A percentile compares a stretch with the other conserved stretches of the same genome.
phyloP scores from a whole-genome alignment of 2,329 filamentous ascomycete species.

The Alternaria longipes region DNA sequence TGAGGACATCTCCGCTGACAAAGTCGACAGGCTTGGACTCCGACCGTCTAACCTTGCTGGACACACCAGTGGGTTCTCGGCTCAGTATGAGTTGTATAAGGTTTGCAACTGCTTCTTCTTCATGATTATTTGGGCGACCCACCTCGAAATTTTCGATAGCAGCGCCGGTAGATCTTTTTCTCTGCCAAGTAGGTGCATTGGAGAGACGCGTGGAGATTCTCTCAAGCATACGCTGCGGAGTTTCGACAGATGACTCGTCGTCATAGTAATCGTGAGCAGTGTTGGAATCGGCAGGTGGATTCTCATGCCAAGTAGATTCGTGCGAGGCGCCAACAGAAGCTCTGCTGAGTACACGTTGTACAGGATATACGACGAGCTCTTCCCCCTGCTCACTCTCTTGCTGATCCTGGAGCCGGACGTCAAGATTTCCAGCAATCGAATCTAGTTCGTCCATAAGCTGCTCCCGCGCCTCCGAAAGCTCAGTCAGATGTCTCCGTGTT shows the following conservation, averaged over 20 bases:
- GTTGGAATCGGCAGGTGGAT: background rate
- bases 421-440: constrained; percentile 39
- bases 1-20: background rate
- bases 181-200: background rate
- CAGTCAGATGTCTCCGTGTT: constrained; percentile 29
- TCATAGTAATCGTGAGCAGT: background rate
- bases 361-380: background rate
- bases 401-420: constrained; percentile 31
- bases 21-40: background rate
- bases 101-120: background rate
- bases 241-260: background rate
- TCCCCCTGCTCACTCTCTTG: background rate
- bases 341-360: background rate
- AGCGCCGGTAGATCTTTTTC: background rate
- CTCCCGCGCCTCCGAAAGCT: constrained; percentile 32
- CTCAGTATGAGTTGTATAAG: background rate
- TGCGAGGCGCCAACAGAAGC: background rate
- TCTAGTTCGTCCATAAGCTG: constrained; percentile 42
- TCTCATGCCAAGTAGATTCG: background rate
- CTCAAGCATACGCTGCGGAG: background rate
- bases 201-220: background rate
- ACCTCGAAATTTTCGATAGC: background rate
- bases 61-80: background rate
- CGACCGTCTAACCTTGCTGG: background rate
- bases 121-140: background rate